Percentiles rank a stretch among this genome's conserved stretches.
Evolutionary conservation across 2,329 filamentous ascomycete species (phyloP).

Genomic region (Elsinoe arachidis): DNA sequence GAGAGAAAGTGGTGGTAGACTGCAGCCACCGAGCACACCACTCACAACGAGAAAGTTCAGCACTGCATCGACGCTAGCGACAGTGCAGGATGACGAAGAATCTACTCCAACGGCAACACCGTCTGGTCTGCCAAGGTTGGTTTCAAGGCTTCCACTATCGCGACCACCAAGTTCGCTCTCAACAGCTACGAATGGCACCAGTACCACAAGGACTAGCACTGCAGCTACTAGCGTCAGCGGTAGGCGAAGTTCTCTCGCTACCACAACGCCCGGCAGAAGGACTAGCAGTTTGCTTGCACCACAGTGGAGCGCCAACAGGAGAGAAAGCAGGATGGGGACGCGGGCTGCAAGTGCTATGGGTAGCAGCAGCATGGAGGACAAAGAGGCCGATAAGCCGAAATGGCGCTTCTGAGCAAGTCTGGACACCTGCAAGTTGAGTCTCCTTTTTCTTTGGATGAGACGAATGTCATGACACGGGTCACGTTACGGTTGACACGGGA

Average conservation of each 20-base stretch:
- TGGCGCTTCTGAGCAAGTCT: conserved; percentile 3
- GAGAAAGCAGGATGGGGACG: background rate
- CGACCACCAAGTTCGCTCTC: conserved; percentile 1
- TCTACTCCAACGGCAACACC: background rate
- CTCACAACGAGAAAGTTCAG: conserved; percentile 8
- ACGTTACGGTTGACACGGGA: background rate
- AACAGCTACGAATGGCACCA: background rate
- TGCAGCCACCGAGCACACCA: conserved; percentile 6
- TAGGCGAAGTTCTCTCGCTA: conserved; percentile 6
- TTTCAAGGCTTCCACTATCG: background rate
- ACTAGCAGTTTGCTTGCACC: conserved; percentile 7
- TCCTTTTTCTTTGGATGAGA: background rate
- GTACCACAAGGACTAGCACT: background rate
- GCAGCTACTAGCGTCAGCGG: background rate
- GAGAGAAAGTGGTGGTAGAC: background rate
- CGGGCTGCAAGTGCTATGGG: conserved; percentile 5
- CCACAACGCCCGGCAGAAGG: background rate
- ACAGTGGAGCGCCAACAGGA: conserved; percentile 1
- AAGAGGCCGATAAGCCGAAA: conserved; percentile 1
- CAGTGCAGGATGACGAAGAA: conserved; percentile 6
- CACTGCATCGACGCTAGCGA: background rate
- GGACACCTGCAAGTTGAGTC: background rate
- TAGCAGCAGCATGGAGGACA: background rate
- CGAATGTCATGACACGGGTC: background rate
- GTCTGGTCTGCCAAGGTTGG: background rate